A percentile compares a stretch with the other conserved stretches of the same genome.
These are phyloP conservation scores for Teunomyces gatunensis DNA, from an alignment of 805 yeast species.

Conservation along the genomic window DNA sequence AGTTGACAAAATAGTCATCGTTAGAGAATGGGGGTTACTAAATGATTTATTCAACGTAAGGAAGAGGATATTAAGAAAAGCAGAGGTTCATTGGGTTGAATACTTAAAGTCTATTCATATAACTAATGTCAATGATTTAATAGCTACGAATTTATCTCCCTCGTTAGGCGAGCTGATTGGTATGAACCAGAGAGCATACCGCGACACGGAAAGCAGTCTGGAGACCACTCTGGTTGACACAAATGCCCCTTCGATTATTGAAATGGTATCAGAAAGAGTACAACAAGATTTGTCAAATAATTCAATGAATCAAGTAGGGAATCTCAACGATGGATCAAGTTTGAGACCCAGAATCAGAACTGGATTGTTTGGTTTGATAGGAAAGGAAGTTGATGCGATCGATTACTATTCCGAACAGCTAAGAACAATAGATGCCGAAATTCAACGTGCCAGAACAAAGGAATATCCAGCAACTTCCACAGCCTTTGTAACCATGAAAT, in stretches of 20 bases:
- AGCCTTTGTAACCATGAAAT: conserved; percentile 92
- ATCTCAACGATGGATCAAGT: conserved; percentile 24
- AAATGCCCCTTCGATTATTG: conserved; percentile 17
- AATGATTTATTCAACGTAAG: conserved; percentile 66
- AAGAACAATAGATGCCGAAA: conserved; percentile 67
- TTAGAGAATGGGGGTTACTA: conserved; percentile 81
- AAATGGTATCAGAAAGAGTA: conserved; percentile 25
- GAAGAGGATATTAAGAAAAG: conserved; percentile 45
- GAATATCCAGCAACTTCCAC: conserved; percentile 83
- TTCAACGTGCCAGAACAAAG: conserved; percentile 57
- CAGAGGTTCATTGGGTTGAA: conserved; percentile 73
- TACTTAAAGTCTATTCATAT: conserved; percentile 47
- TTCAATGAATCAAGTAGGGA: conserved; percentile 17
- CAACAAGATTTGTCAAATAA: conserved; percentile 13
- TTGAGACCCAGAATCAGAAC: conserved; percentile 60
- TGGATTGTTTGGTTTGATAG: conserved; percentile 63
- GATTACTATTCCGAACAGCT: conserved; percentile 69
- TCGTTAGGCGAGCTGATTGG: conserved; percentile 27
- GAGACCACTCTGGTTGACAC: conserved; percentile 5
- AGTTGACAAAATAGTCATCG: conserved; percentile 73
- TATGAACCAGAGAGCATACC: conserved; percentile 14
- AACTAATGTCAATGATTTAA: conserved; percentile 25
- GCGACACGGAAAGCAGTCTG: conserved; percentile 11
- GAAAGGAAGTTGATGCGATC: conserved; percentile 76
- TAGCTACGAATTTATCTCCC: conserved; percentile 25